These are phyloP conservation scores for Solanum tacnaense DNA, from an alignment of 257 asterid species.

Conservation along the genomic window DNA sequence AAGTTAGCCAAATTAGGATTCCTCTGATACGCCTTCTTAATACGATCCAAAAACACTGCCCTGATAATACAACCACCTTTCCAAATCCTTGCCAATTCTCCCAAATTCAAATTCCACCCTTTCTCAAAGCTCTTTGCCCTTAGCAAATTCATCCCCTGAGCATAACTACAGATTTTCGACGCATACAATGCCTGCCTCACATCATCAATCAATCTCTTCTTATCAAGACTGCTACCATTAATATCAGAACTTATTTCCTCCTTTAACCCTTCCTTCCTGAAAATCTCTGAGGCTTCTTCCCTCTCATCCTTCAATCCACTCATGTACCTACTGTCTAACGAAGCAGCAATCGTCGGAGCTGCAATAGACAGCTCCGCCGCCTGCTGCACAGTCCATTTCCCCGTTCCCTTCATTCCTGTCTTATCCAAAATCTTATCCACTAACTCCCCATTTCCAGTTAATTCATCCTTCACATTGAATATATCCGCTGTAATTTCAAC, in stretches of 20 bases:
- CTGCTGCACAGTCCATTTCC: constrained; percentile 97
- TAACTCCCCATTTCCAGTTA: constrained; percentile 41
- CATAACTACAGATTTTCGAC: constrained; percentile 87
- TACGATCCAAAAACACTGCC: constrained; percentile 90
- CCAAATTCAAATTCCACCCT: constrained; percentile 81
- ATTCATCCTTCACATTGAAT: constrained; percentile 53
- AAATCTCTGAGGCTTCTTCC: constrained; percentile 45
- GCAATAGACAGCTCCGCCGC: constrained; percentile 91
- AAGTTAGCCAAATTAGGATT: constrained; percentile 62
- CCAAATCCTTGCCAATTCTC: constrained; percentile 90
- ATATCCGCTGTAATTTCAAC: constrained; percentile 79
- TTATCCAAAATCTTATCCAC: constrained; percentile 87
- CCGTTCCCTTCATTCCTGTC: constrained; percentile 84
- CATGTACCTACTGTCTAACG: constrained; percentile 65
- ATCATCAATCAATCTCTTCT: constrained; percentile 74
- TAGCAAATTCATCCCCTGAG: constrained; percentile 91
- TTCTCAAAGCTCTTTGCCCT: constrained; percentile 80
- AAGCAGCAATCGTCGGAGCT: constrained; percentile 89
- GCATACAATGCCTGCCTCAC: constrained; percentile 95
- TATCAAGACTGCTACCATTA: constrained; percentile 35
- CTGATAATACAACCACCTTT: constrained; percentile 93
- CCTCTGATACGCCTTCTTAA: constrained; percentile 83
- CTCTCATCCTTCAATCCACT: constrained; percentile 91
- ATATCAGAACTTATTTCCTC: constrained; percentile 28
- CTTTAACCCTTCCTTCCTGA: constrained; percentile 47